Conservation (phyloP, 495 filamentous ascomycete genomes). For the Rostrohypoxylon terebratum region DNA sequence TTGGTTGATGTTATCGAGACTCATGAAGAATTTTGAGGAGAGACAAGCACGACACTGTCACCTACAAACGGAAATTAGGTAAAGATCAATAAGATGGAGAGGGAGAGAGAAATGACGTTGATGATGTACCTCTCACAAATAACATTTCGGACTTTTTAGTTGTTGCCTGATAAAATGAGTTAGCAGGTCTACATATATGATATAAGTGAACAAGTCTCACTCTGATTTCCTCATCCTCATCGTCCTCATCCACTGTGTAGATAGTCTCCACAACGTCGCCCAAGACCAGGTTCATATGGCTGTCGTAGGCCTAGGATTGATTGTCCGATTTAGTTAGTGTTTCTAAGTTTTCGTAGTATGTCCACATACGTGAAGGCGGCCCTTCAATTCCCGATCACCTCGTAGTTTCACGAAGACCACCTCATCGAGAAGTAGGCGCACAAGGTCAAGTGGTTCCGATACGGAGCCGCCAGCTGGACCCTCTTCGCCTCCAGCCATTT, state of each 20-base stretch:
- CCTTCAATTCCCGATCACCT: constrained; percentile 95
- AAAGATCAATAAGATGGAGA: background rate
- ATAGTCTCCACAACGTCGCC: constrained; percentile 98
- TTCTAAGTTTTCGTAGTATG: background rate
- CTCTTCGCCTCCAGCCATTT: constrained; percentile 81
- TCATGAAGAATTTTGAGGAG: constrained; percentile 69
- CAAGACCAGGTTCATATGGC: constrained; percentile 97
- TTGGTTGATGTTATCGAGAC: background rate
- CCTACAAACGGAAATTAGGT: constrained; percentile 66
- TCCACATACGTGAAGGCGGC: constrained; percentile 84
- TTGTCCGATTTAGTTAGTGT: constrained; percentile 19
- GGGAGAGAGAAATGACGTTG: background rate
- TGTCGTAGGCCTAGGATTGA: constrained; percentile 85
- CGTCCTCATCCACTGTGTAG: constrained; percentile 90
- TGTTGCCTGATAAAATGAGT: constrained; percentile 70
- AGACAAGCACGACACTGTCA: constrained; percentile 96
- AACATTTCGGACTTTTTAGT: constrained; percentile 99
- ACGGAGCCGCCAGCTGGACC: constrained; percentile 65
- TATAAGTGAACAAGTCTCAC: constrained; percentile 23
- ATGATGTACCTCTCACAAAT: constrained; percentile 88
- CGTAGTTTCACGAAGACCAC: constrained; percentile 96
- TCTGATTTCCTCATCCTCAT: constrained; percentile 72
- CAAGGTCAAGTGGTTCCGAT: constrained; percentile 92
- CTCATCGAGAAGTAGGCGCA: constrained; percentile 92
- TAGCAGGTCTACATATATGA: constrained; percentile 6